Conservation (phyloP, 2,329 filamentous ascomycete genomes). For the Hypoxylon sp. region DNA sequence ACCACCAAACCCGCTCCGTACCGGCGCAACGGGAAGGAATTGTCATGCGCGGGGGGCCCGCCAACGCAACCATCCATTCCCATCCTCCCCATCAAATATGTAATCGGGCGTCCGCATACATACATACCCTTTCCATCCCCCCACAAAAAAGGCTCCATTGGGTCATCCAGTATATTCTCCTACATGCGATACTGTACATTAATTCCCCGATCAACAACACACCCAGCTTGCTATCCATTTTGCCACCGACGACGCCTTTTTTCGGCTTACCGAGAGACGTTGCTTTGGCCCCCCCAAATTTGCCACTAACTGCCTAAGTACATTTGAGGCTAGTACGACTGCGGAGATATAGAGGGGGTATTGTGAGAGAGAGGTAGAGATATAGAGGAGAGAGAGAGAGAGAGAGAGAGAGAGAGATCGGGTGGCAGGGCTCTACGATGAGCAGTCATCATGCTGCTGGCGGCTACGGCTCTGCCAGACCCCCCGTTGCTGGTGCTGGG, state of each 20-base stretch:
- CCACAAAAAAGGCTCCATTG: constrained; percentile 23
- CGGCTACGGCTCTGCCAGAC: constrained; percentile 17
- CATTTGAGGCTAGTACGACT: background rate
- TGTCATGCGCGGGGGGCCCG: constrained; percentile 2
- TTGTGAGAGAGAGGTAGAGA: background rate
- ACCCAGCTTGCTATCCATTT: background rate
- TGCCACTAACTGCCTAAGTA: constrained; percentile 4
- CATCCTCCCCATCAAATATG: background rate
- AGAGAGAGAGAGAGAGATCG: constrained; percentile 1
- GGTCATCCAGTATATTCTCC: constrained; percentile 10
- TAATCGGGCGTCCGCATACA: background rate
- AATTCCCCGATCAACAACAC: background rate
- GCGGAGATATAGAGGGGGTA: background rate
- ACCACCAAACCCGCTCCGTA: constrained; percentile 7
- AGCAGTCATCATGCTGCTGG: constrained; percentile 20
- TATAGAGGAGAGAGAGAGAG: constrained; percentile 8
- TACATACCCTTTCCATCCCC: background rate
- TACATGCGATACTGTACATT: background rate
- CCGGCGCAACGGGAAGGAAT: constrained; percentile 25
- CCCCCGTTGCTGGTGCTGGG: background rate
- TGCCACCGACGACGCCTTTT: constrained; percentile 7
- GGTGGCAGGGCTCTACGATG: constrained; percentile 12
- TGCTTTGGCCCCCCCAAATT: background rate
- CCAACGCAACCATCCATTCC: background rate
- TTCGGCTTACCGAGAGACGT: constrained; percentile 13